Percentiles rank a stretch among this genome's conserved stretches.
Evolutionary conservation across 2,329 filamentous ascomycete species (phyloP).

Genomic region (Endoconidiophora polonica): DNA sequence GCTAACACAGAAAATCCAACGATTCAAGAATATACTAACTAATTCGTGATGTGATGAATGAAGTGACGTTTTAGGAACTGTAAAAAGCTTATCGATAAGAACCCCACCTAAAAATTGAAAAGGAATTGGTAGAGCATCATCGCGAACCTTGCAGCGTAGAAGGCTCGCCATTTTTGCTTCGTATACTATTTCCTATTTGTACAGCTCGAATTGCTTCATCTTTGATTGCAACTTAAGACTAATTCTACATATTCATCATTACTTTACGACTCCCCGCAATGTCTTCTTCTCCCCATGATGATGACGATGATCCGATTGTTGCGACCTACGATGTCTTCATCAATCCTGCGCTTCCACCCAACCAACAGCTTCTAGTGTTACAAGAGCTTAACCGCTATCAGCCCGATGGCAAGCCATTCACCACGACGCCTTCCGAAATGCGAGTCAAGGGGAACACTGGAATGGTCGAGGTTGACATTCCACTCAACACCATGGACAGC

Average conservation of each 20-base stretch:
- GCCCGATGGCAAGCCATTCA: conserved; percentile 30
- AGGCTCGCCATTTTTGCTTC: background rate
- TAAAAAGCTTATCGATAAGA: conserved; percentile 11
- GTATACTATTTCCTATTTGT: background rate
- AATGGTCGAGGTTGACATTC: conserved; percentile 85
- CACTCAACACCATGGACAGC: conserved; percentile 51
- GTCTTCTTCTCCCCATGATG: conserved; percentile 13
- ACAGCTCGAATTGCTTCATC: background rate
- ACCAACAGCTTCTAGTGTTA: conserved; percentile 59
- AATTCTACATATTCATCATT: no score
- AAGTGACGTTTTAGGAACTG: background rate
- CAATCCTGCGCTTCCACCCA: conserved; percentile 49
- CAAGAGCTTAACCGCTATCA: conserved; percentile 72
- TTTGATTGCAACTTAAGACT: no score
- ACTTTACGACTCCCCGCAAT: conserved; percentile 4
- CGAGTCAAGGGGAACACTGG: conserved; percentile 70
- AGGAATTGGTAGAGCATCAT: background rate
- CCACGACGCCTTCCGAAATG: conserved; percentile 55
- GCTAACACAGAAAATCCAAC: background rate
- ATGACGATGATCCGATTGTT: conserved; percentile 50
- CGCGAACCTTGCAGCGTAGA: background rate
- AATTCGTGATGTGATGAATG: background rate
- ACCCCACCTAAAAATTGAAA: conserved; percentile 6
- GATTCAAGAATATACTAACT: background rate
- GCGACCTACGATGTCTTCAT: conserved; percentile 73